Percentiles rank a stretch among this genome's conserved stretches.
Evolutionary conservation across 2,329 filamentous ascomycete species (phyloP).

Genomic region (Calonectria henricotiae): DNA sequence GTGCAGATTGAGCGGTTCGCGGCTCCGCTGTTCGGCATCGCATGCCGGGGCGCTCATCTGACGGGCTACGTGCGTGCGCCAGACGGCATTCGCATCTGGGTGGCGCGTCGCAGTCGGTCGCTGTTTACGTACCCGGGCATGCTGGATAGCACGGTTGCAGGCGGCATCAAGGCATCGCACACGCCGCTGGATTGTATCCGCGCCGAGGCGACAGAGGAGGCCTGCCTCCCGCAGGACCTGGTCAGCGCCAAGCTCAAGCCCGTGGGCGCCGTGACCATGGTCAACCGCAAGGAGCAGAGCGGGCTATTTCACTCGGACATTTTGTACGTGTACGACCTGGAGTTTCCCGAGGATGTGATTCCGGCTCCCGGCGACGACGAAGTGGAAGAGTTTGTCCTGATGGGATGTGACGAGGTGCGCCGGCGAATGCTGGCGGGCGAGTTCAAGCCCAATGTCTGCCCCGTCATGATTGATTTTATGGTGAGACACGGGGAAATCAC

Average conservation of each 20-base stretch:
- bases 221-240: constrained; percentile 59
- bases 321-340: constrained; percentile 83
- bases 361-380: constrained; percentile 83
- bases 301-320: constrained; percentile 59
- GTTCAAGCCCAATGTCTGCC: constrained; percentile 89
- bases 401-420: constrained; percentile 74
- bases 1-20: constrained; percentile 74
- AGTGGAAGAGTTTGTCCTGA: constrained; percentile 82
- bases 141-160: constrained; percentile 87
- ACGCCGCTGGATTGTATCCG: constrained; percentile 78
- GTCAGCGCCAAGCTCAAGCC: constrained; percentile 50
- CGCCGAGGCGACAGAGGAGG: constrained; percentile 83
- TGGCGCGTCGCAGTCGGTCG: constrained; percentile 75
- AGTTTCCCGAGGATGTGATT: constrained; percentile 72
- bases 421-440: constrained; percentile 75
- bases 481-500: constrained; percentile 83
- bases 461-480: constrained; percentile 87
- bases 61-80: constrained; percentile 70
- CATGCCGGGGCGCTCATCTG: constrained; percentile 77
- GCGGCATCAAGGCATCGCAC: constrained; percentile 80
- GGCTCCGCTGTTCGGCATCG: constrained; percentile 77
- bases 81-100: constrained; percentile 77
- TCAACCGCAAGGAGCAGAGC: constrained; percentile 52
- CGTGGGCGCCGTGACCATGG: constrained; percentile 58
- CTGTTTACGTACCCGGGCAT: constrained; percentile 83